Base-by-base conservation (phyloP, 495 filamentous ascomycete genomes). In the Neurospora discreta region DNA sequence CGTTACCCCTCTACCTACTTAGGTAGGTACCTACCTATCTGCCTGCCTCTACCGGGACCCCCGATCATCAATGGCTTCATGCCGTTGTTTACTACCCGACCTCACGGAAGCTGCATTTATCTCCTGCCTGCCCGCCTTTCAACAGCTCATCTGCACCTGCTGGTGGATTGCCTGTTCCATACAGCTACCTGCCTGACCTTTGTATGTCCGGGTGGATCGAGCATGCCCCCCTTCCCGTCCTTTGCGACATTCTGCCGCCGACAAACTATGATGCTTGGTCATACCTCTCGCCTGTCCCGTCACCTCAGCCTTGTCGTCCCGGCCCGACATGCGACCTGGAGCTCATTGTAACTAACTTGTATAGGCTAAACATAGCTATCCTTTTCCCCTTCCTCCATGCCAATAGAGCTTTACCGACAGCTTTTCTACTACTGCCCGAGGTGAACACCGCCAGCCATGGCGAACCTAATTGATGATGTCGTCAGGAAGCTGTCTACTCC, bases 401-500 rank as follows among this genome's bases (percentile, higher is more conserved):
- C 52, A 33, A 65, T 65, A 65, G 52, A 65, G 52, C 52, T 65
- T 30, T 65, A 65, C 52, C 23, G 52, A 65, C 52, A 65, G 26
- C 52, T 65, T 65, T 65, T 69, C 36, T 69, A 69, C 44, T 41
- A 65, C 74, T 71, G 43, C 68, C 20, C n/a, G 58, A 73, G 73
- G 76, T 76, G 73, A 23, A 78, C 77, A 75, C 73, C 72, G 85
- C 52, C 78, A 81, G 80, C 73, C 80, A 87, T 87, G 86, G 84
- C 85, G 78, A 82, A 73, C 71, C 80, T 78, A 72, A 85, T 88
- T 75, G 86, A 88, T 70, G 80, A 86, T 76, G 82, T 87, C 71
- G 80, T 85, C 73, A 83, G 82, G 79, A 84, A 85, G 75, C 78
- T 88, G 73, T 84, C 83, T 77, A 82, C 81, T 42, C 77, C 82